Evolutionary conservation across 2,329 filamentous ascomycete genomes (phyloP), one percentile per base, ranked within the genome.

Genomic region (Diaporthe citrichinensis): DNA sequence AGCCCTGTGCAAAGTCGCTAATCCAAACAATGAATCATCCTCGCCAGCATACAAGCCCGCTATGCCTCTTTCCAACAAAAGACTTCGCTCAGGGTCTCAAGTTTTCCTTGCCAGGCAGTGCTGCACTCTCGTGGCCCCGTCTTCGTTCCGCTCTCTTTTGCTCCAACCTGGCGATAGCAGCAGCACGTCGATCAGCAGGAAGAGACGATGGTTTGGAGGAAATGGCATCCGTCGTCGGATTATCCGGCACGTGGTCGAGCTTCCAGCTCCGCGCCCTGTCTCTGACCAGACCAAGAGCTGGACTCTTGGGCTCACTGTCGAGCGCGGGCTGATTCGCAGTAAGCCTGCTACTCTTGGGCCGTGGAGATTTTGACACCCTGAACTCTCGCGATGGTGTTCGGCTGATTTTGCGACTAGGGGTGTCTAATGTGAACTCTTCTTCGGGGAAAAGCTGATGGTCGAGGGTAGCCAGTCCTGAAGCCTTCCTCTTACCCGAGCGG

Each of bases 161-260:
- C 81, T 90, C 87, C 20, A 92, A 86, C 10, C 89, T 84, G 57
- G 89, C 90, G 71, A 90, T 84, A 15, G 89, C 90, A 1, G 89
- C 90, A 9, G 88, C 87, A 61, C 86, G 85, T 46, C 90, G 85
- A 69, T 89, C 88, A 4, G 88, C 86, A 12, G 90, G 85, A 17
- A 91, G 79, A 2, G 82, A 83, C 31, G 85, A 85, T 4, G 65
- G 49, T 75, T 85, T 86, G 6, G 86, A 84, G 7, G 84, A 81
- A 69, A 86, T 87, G 31, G 12, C 39, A 25, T 73, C 71, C 49
- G 51, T 31, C 20, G 25, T 23, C 2, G 46, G 34, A 28, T 61
- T 36, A 34, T 61, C 46, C 49, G 41, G 7, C 10, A 46, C 58
- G 10, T 61, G 46, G 14, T 73, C 71, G 58, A 73, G 58, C 49